Base-by-base conservation (phyloP, 2,329 filamentous ascomycete genomes). In the Fusarium sp. region DNA sequence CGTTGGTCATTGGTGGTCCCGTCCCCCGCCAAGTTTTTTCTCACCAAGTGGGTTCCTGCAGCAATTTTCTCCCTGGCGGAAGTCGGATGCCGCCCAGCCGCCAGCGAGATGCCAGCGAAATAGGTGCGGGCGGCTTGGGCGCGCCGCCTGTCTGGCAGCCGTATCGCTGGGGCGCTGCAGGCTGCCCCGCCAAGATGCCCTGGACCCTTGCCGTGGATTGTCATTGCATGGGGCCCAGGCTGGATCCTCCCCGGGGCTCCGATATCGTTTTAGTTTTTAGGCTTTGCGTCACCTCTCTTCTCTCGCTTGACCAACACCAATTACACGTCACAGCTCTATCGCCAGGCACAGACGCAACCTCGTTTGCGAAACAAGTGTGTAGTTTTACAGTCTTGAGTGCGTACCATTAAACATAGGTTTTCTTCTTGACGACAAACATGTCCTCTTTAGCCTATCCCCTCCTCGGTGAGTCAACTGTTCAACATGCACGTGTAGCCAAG, bases 1-100 rank as follows among this genome's bases (percentile, higher is more conserved):
- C 28, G 66, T 73, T 68, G 70, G 70, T 73, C 71, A 75, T 75
- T 75, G 73, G 73, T 34, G 54, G 54, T 27, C 47, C 23, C 23
- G 23, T 23, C 23, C 23, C 36, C 51, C 40, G 41, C 41, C 66
- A 66, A 60, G 63, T 66, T 73, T 73, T 72, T 66, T 64, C 46
- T 11, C 39, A 11, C 43, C 27, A 40, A 65, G 67, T 70, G 67
- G 67, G 36, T 62, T 71, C 31, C 34, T 48, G 31, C n/a, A 39
- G 37, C 10, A 28, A 50, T 43, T 48, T 64, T 60, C 54, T n/a
- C 30, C 44, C 46, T 16, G 67, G 67, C 67, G 67, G 67, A 68
- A 60, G 36, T 18, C 18, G 2, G 30, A 61, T 51, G 41, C 68
- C 68, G 68, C 65, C 23, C 28, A 56, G 55, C 63, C 59, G 68